Evolutionary conservation across 495 filamentous ascomycete genomes (phyloP).

Genomic region (Daldinia grandis): DNA sequence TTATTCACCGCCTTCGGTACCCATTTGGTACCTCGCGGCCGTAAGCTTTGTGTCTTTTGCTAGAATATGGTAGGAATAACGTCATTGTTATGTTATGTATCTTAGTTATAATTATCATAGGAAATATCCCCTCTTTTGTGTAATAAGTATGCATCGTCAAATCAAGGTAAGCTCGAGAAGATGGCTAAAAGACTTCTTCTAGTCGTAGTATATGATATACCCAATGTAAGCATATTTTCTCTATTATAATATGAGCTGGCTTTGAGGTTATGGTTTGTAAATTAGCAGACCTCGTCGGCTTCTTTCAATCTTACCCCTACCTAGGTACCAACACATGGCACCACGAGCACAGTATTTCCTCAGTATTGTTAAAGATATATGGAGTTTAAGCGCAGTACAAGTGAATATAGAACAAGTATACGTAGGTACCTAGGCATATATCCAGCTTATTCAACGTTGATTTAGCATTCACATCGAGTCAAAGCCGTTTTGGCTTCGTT

Average conservation of each 20-base stretch:
- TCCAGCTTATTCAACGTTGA: neutral
- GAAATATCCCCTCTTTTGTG: neutral
- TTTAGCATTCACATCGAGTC: neutral
- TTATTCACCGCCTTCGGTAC: constrained; percentile 20
- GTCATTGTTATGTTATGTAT: neutral
- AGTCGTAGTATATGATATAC: too few relatives aligned
- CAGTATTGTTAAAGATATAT: too few relatives aligned
- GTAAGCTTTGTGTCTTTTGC: neutral
- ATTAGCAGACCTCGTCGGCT: too few relatives aligned
- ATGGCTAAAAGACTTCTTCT: neutral
- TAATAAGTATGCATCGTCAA: neutral
- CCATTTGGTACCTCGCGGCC: constrained; percentile 2
- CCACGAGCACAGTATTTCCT: too few relatives aligned
- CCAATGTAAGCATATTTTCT: too few relatives aligned
- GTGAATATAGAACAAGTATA: neutral
- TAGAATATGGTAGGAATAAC: neutral
- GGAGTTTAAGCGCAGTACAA: too few relatives aligned
- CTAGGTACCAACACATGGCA: too few relatives aligned
- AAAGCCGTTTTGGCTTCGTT: neutral
- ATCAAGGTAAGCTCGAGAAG: neutral
- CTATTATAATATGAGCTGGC: too few relatives aligned
- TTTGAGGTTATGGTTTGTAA: too few relatives aligned
- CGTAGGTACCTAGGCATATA: too few relatives aligned
- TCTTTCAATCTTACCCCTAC: too few relatives aligned
- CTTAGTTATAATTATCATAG: neutral